Conservation (phyloP, 352 stramenopile species). For the Phytophthora capsici region DNA sequence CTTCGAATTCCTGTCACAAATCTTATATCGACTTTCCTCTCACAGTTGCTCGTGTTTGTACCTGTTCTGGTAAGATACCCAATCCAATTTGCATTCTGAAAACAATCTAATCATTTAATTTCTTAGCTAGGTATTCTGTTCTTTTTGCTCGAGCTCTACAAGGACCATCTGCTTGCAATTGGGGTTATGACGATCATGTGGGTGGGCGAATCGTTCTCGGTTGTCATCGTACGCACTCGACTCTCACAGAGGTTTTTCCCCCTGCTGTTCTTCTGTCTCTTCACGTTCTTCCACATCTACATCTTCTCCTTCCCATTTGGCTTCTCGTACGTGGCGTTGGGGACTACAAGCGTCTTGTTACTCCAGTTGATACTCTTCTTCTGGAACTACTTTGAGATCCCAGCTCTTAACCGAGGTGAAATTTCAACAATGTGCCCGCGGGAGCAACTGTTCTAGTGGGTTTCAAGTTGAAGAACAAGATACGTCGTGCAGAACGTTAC, state of each 20-base stretch:
- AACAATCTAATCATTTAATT: neutral
- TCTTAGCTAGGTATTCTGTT: slow-evolving; percentile 93
- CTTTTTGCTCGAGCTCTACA: slow-evolving; percentile 96
- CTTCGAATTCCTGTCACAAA: slow-evolving; percentile 72
- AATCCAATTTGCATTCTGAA: neutral
- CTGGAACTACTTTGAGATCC: slow-evolving; percentile 74
- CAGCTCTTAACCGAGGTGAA: slow-evolving; percentile 51
- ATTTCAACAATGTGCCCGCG: slow-evolving; percentile 42
- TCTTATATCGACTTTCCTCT: slow-evolving; percentile 89
- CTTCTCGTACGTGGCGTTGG: slow-evolving; percentile 91
- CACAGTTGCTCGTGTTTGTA: slow-evolving; percentile 94
- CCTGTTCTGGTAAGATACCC: slow-evolving; percentile 84
- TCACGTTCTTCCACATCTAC: slow-evolving; percentile 96
- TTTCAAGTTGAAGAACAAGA: slow-evolving; percentile 50
- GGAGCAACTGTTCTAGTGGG: slow-evolving; percentile 28
- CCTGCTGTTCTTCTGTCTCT: slow-evolving; percentile 93
- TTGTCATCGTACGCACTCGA: slow-evolving; percentile 83
- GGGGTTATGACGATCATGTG: slow-evolving; percentile 90
- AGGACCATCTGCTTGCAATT: slow-evolving; percentile 92
- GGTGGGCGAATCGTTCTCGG: slow-evolving; percentile 91
- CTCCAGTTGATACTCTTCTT: slow-evolving; percentile 74
- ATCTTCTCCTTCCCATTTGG: slow-evolving; percentile 94
- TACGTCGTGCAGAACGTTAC: too few relatives aligned
- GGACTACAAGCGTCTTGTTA: slow-evolving; percentile 41
- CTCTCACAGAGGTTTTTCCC: slow-evolving; percentile 88